Evolutionary conservation across 164 flowering plant genomes (phyloP).

Genomic region (Litsea cubeba): DNA sequence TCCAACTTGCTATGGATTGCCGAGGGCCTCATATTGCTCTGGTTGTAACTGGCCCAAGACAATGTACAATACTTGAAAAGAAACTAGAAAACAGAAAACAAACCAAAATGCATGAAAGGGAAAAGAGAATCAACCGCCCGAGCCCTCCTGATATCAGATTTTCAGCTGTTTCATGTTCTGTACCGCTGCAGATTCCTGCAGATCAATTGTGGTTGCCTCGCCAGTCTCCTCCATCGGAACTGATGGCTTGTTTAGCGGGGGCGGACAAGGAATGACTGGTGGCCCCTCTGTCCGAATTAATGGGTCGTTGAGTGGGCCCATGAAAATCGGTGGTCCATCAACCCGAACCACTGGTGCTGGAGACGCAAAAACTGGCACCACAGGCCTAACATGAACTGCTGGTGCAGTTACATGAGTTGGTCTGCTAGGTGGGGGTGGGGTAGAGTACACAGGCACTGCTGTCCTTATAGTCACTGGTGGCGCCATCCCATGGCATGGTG

Average conservation of each 20-base stretch:
- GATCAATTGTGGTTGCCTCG: conserved; percentile 6
- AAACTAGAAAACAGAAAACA: no score
- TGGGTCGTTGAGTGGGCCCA: conserved; percentile 25
- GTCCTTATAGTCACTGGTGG: conserved; percentile 82
- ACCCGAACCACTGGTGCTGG: conserved; percentile 14
- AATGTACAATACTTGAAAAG: not conserved
- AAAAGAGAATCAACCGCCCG: no score
- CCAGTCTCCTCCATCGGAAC: conserved; percentile 20
- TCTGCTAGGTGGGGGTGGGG: conserved; percentile 53
- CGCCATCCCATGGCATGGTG: conserved; percentile 60
- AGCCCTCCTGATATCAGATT: conserved; percentile 28
- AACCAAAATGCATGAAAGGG: not conserved
- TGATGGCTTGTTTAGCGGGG: conserved; percentile 1
- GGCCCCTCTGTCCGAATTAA: conserved; percentile 3
- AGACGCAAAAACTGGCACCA: conserved; percentile 31
- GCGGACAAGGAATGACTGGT: not conserved
- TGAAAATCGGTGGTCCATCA: conserved; percentile 24
- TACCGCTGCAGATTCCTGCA: conserved; percentile 24
- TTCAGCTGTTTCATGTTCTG: conserved; percentile 42
- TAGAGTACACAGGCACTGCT: conserved; percentile 69
- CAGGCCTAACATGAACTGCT: conserved; percentile 32
- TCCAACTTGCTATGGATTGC: not conserved
- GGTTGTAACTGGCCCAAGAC: not conserved
- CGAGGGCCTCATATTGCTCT: not conserved
- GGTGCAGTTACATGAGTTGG: conserved; percentile 26